These are phyloP conservation scores for Kluyveromyces wickerhamii DNA, from an alignment of 805 yeast species.

Conservation along the genomic window DNA sequence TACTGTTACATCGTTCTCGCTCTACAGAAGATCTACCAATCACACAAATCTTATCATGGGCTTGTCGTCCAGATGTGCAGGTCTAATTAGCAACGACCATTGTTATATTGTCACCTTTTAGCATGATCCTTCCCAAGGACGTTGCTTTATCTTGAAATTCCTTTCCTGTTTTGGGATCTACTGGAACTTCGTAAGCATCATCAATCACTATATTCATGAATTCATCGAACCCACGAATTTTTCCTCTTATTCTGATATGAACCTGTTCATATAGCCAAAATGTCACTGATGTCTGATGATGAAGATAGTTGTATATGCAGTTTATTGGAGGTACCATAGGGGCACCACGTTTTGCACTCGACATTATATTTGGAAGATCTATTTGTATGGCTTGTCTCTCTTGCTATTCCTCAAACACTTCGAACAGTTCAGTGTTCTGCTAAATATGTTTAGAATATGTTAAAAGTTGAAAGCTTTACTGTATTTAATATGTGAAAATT, in stretches of 20 bases:
- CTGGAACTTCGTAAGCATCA: conserved; percentile 57
- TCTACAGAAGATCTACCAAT: no score
- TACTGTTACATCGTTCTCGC: no score
- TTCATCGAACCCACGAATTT: conserved; percentile 89
- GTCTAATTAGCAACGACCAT: conserved; percentile 42
- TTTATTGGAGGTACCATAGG: conserved; percentile 82
- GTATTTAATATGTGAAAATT: background rate
- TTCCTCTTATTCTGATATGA: conserved; percentile 69
- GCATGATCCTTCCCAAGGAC: conserved; percentile 61
- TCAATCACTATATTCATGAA: conserved; percentile 80
- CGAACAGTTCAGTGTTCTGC: background rate
- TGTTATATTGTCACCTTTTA: conserved; percentile 93
- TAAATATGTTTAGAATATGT: background rate
- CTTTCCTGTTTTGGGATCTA: conserved; percentile 33
- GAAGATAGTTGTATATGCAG: conserved; percentile 77
- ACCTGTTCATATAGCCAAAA: conserved; percentile 90
- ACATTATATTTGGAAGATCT: no score
- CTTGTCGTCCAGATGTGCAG: no score
- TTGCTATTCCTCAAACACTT: no score
- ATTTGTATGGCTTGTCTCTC: no score
- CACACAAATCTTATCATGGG: no score
- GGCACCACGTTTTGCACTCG: conserved; percentile 11
- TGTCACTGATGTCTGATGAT: conserved; percentile 69
- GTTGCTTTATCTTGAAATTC: conserved; percentile 27
- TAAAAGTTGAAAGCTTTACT: background rate